Conservation (phyloP, 2,329 filamentous ascomycete genomes). For the Microdochium nivale region DNA sequence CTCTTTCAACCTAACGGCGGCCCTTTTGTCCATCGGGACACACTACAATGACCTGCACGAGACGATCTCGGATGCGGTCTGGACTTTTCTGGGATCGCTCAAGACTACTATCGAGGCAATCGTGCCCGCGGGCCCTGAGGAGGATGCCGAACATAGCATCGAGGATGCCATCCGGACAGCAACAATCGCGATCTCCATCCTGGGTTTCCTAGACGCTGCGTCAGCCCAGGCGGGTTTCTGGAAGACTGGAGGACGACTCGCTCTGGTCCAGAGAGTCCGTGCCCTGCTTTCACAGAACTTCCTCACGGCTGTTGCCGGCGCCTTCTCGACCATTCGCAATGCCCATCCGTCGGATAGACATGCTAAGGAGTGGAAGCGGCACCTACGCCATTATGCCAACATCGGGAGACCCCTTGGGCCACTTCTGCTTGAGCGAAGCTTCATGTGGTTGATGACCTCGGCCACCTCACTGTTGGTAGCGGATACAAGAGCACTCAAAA, state of each 20-base stretch:
- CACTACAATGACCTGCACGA: conserved; percentile 63
- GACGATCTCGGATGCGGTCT: conserved; percentile 56
- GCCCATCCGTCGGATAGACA: conserved; percentile 55
- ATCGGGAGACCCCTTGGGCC: conserved; percentile 76
- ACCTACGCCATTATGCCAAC: conserved; percentile 72
- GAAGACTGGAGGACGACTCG: conserved; percentile 63
- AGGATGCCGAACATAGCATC: conserved; percentile 48
- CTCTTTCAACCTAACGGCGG: conserved; percentile 68
- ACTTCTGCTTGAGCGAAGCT: conserved; percentile 83
- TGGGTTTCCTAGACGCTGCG: conserved; percentile 82
- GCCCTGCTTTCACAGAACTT: conserved; percentile 75
- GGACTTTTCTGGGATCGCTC: conserved; percentile 66
- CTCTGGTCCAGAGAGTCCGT: conserved; percentile 63
- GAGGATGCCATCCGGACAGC: conserved; percentile 63
- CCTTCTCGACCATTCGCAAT: conserved; percentile 84
- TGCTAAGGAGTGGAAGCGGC: conserved; percentile 80
- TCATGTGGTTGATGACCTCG: conserved; percentile 76
- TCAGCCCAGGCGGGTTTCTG: conserved; percentile 75
- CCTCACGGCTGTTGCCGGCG: conserved; percentile 77
- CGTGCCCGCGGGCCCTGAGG: conserved; percentile 42
- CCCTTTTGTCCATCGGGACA: conserved; percentile 71
- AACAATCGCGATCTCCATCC: conserved; percentile 72
- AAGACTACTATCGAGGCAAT: conserved; percentile 49
- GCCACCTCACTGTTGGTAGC: conserved; percentile 66
- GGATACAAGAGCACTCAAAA: conserved; percentile 48